Percentiles rank a stretch among this genome's conserved stretches.
Evolutionary conservation across 2,329 filamentous ascomycete species (phyloP).

Genomic region (Colletotrichum brevisporum): DNA sequence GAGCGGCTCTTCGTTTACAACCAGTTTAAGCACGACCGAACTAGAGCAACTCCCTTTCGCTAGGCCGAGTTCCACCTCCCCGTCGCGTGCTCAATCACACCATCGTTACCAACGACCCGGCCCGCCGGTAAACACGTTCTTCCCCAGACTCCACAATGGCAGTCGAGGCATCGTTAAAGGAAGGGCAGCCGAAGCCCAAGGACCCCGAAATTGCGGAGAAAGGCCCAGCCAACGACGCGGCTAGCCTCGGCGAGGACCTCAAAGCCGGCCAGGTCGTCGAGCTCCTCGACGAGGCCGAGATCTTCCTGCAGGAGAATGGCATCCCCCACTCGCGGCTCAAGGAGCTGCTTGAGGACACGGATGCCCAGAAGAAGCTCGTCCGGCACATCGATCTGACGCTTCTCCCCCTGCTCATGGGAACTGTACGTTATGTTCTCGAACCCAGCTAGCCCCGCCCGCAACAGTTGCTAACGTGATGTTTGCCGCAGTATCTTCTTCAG

Average conservation of each 20-base stretch:
- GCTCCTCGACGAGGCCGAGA: slow-evolving; percentile 62
- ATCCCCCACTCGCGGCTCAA: slow-evolving; percentile 58
- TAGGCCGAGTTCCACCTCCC: background rate
- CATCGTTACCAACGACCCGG: slow-evolving; percentile 5
- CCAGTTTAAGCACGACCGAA: background rate
- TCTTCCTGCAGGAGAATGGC: slow-evolving; percentile 63
- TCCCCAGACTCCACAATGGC: slow-evolving; percentile 29
- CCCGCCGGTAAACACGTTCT: slow-evolving; percentile 13
- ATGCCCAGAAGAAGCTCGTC: slow-evolving; percentile 41
- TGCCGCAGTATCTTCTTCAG: slow-evolving; percentile 24
- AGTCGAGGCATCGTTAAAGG: slow-evolving; percentile 22
- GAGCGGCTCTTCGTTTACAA: background rate
- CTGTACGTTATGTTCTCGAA: background rate
- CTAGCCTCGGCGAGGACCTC: slow-evolving; percentile 18
- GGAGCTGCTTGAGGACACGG: slow-evolving; percentile 59
- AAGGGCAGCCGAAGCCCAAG: slow-evolving; percentile 17
- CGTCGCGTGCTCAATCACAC: slow-evolving; percentile 8
- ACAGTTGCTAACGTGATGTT: background rate
- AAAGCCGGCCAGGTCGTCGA: slow-evolving; percentile 18
- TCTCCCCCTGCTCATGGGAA: slow-evolving; percentile 41
- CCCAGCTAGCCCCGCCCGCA: no score
- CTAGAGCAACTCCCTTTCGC: slow-evolving; percentile 1
- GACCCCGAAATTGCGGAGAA: slow-evolving; percentile 34
- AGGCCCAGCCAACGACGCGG: slow-evolving; percentile 5
- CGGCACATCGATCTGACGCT: slow-evolving; percentile 17